Evolutionary conservation across 2,329 filamentous ascomycete genomes (phyloP), one percentile per base, ranked within the genome.

Genomic region (Aspergillus amoenus): DNA sequence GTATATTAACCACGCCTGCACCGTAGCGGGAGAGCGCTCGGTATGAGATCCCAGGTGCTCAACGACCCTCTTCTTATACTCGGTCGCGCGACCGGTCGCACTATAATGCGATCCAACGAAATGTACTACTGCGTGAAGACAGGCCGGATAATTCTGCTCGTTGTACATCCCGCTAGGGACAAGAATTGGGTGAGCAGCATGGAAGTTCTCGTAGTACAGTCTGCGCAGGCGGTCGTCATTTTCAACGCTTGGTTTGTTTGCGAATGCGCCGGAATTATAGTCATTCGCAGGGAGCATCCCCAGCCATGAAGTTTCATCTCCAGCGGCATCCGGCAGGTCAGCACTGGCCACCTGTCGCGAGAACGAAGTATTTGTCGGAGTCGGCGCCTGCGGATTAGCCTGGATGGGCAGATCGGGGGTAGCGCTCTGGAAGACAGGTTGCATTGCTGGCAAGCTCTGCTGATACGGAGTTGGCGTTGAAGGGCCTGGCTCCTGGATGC

Each of bases 61-160:
- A 15, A 21, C 47, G 12, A 34, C 62, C 59, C 27, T 62, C 34
- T 61, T 57, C 59, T 58, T 64, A 63, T 37, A 65, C 60, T 40
- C 69, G 45, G 22, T 9, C 62, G 58, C 44, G n/a, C 60, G 55
- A 44, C 61, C 59, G 2, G 73, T 66, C 2, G 75, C 69, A 5
- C 79, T 61, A 64, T 80, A 84, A 55, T 82, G 81, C 13, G 78
- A 79, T 15, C 81, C 83, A 32, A 84, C 74, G 62, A 81, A 82
- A 42, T 79, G 75, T 12, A 85, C 76, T 5, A 81, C 78, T 40
- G 78, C 67, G 58, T 79, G 77, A 2, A 85, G 69, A 47, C 79
- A 77, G 55, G 66, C 54, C 57, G 78, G 73, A 69, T 81, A 76
- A 64, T 76, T 56, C 64, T 73, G 68, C 61, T 73, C 64, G 64